These are phyloP conservation scores for Leccinum olivaceopallidum DNA, from an alignment of 768 basidiomycete genomes.

Conservation along the genomic window DNA sequence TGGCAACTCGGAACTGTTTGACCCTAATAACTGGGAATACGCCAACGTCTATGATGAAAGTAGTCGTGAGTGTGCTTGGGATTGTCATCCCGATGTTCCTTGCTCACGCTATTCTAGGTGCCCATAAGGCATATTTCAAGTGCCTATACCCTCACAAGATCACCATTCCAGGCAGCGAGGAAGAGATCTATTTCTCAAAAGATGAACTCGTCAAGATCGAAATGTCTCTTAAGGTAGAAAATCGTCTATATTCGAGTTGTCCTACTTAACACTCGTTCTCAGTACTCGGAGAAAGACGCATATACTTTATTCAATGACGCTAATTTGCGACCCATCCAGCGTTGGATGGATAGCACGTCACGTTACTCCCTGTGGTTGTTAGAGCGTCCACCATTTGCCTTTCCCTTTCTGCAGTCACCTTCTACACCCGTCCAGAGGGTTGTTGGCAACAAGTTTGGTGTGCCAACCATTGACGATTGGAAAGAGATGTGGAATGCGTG, in stretches of 20 bases:
- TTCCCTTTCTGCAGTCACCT: conserved; percentile 59
- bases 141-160: conserved; percentile 64
- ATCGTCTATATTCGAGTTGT: not conserved
- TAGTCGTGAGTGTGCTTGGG: conserved; percentile 37
- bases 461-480: conserved; percentile 83
- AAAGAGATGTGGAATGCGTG: conserved; percentile 81
- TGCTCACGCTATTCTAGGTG: conserved; percentile 45
- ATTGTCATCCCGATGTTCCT: not conserved
- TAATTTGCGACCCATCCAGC: conserved; percentile 80
- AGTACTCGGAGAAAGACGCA: conserved; percentile 82
- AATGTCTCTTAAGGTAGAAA: conserved; percentile 77
- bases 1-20: conserved; percentile 65
- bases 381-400: conserved; percentile 80
- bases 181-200: conserved; percentile 54
- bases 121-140: conserved; percentile 83
- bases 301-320: conserved; percentile 68
- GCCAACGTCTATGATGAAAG: conserved; percentile 57
- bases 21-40: conserved; percentile 75
- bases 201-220: conserved; percentile 87
- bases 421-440: conserved; percentile 18
- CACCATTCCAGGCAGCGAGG: conserved; percentile 44
- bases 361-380: conserved; percentile 89
- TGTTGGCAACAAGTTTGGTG: conserved; percentile 45
- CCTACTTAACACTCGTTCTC: conserved; percentile 1
- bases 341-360: conserved; percentile 75